These are phyloP conservation scores for Hysterangium stoloniferum DNA, from an alignment of 768 basidiomycete species.

Conservation along the genomic window DNA sequence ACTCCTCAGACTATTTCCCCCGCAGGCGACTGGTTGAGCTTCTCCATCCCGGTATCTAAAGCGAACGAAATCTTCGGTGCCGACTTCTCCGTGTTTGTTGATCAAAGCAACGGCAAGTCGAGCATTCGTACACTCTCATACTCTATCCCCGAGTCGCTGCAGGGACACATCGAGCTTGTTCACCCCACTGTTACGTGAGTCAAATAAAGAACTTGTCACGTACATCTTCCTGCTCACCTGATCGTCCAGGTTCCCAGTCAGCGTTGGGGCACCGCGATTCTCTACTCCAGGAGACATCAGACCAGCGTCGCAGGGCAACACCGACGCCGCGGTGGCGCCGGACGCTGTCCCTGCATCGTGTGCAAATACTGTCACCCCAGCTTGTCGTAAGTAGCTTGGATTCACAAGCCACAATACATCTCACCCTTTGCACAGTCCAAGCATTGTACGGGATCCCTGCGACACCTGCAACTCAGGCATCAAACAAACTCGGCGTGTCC, in stretches of 20 bases:
- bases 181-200: conserved; percentile 24
- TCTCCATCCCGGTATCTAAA: conserved; percentile 21
- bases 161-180: conserved; percentile 21
- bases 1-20: conserved; percentile 16
- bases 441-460: conserved; percentile 29
- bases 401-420: not conserved
- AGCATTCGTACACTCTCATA: conserved; percentile 23
- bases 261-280: not conserved
- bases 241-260: not conserved
- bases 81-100: conserved; percentile 20
- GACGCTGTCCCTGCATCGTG: conserved; percentile 28
- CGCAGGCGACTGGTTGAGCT: conserved; percentile 24
- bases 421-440: conserved; percentile 16
- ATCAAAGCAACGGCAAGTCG: conserved; percentile 18
- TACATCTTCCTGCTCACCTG: not conserved
- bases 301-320: not conserved
- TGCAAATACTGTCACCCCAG: conserved; percentile 23
- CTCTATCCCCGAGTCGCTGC: conserved; percentile 21
- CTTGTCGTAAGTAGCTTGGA: conserved; percentile 17
- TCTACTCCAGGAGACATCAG: not conserved
- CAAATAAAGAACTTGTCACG: not conserved
- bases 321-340: conserved; percentile 6
- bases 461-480: conserved; percentile 23
- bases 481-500: conserved; percentile 25
- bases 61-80: conserved; percentile 25